A percentile compares a stretch with the other conserved stretches of the same genome.
phyloP scores from a whole-genome alignment of 2,329 filamentous ascomycete genomes.

The Xylariales sp. region DNA sequence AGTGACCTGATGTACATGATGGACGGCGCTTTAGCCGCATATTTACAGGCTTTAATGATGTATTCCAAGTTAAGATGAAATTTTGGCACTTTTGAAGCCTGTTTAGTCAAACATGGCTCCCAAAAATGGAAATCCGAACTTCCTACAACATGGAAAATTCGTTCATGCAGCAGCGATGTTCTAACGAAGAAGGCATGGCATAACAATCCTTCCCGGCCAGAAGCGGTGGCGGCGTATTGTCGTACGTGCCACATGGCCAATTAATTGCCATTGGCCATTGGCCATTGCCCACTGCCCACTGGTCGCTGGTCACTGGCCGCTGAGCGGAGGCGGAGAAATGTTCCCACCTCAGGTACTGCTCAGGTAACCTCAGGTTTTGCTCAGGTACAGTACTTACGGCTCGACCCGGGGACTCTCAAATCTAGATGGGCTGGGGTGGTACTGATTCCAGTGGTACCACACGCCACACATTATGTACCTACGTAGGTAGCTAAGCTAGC shows the following conservation, averaged over 20 bases:
- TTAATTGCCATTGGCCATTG: not conserved
- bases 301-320: too few relatives aligned
- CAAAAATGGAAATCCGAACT: slow-evolving; percentile 15
- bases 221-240: not conserved
- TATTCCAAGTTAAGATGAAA: not conserved
- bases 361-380: too few relatives aligned
- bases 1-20: slow-evolving; percentile 7
- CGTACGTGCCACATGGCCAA: slow-evolving; percentile 4
- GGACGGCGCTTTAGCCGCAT: slow-evolving; percentile 1
- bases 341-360: not conserved
- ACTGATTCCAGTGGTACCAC: slow-evolving; percentile 1
- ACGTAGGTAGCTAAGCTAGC: too few relatives aligned
- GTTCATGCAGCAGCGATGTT: slow-evolving; percentile 17
- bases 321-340: not conserved
- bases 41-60: not conserved
- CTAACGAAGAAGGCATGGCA: not conserved
- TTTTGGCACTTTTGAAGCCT: not conserved
- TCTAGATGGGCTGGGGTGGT: not conserved
- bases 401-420: not conserved
- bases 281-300: slow-evolving; percentile 1
- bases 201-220: not conserved
- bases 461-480: not conserved
- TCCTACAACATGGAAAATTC: not conserved
- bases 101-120: not conserved
- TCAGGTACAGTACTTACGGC: too few relatives aligned